phyloP scores from a whole-genome alignment of 208 protist genomes.

The Wallacemonas collosoma region DNA sequence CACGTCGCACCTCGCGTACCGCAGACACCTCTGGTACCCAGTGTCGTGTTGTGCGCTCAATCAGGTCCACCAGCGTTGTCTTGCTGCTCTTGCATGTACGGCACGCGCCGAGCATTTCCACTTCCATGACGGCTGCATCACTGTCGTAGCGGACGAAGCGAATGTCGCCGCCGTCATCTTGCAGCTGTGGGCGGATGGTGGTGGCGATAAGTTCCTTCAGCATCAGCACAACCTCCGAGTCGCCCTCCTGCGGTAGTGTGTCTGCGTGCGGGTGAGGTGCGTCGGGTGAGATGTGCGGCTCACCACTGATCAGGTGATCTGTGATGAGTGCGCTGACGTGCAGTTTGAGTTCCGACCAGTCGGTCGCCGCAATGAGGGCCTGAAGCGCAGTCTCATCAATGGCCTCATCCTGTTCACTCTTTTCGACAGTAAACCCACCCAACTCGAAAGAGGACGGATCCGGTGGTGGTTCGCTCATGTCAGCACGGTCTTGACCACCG shows the following conservation, averaged over 20 bases:
- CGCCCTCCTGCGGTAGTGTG: slow-evolving; percentile 77
- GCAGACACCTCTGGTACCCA: slow-evolving; percentile 89
- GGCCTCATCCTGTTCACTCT: slow-evolving; percentile 34
- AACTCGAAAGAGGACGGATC: slow-evolving; percentile 31
- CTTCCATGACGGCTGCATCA: slow-evolving; percentile 58
- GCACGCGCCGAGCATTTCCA: slow-evolving; percentile 92
- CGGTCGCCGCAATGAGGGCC: slow-evolving; percentile 55
- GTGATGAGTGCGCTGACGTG: slow-evolving; percentile 83
- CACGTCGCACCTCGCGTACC: slow-evolving; percentile 55
- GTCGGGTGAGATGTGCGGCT: slow-evolving; percentile 67
- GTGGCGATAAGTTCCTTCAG: slow-evolving; percentile 91
- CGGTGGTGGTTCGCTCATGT: not conserved
- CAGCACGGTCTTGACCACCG: no score
- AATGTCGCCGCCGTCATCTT: slow-evolving; percentile 92
- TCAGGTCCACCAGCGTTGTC: slow-evolving; percentile 84
- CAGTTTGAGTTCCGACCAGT: slow-evolving; percentile 84
- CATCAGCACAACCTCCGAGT: slow-evolving; percentile 87
- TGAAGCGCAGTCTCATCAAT: slow-evolving; percentile 61
- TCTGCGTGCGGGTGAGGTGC: slow-evolving; percentile 85
- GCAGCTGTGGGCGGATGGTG: slow-evolving; percentile 86
- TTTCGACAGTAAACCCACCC: slow-evolving; percentile 39
- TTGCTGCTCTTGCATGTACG: slow-evolving; percentile 85
- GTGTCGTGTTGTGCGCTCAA: slow-evolving; percentile 90
- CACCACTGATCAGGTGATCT: slow-evolving; percentile 81
- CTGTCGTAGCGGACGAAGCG: slow-evolving; percentile 75